Conservation (phyloP, 1,139 yeast species). For the Protomyces gravidus region DNA sequence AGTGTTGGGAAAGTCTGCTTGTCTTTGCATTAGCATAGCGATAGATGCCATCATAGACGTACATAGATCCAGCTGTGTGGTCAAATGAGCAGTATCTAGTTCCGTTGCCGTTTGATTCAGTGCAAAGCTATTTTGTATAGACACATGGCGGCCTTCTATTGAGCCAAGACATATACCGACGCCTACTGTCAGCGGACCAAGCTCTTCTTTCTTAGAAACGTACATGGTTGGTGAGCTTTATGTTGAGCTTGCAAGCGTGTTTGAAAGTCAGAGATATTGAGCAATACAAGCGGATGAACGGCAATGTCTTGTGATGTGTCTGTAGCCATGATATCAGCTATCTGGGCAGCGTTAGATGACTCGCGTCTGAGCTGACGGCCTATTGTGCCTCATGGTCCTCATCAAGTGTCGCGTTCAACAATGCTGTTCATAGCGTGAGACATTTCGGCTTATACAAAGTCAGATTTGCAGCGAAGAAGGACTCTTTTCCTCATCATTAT, state of each 20-base stretch:
- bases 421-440: too few relatives aligned
- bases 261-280: constrained; percentile 16
- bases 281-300: constrained; percentile 22
- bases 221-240: neutral
- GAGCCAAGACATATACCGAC: constrained; percentile 20
- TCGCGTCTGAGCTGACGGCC: too few relatives aligned
- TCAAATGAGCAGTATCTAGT: constrained; percentile 2
- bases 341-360: too few relatives aligned
- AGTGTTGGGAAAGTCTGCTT: constrained; percentile 15
- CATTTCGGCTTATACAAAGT: too few relatives aligned
- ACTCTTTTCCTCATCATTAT: neutral
- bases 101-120: neutral
- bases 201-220: too few relatives aligned
- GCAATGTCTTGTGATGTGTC: neutral
- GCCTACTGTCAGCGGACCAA: neutral
- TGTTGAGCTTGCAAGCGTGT: neutral
- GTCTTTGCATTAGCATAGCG: neutral
- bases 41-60: neutral
- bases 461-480: too few relatives aligned
- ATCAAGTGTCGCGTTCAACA: neutral
- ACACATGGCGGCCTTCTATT: constrained; percentile 4
- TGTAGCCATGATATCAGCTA: neutral
- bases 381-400: too few relatives aligned
- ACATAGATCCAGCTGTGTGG: constrained; percentile 18
- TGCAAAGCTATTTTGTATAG: constrained; percentile 10